These are phyloP conservation scores for Esteya vermicola DNA, from an alignment of 2,329 filamentous ascomycete species.

Conservation along the genomic window DNA sequence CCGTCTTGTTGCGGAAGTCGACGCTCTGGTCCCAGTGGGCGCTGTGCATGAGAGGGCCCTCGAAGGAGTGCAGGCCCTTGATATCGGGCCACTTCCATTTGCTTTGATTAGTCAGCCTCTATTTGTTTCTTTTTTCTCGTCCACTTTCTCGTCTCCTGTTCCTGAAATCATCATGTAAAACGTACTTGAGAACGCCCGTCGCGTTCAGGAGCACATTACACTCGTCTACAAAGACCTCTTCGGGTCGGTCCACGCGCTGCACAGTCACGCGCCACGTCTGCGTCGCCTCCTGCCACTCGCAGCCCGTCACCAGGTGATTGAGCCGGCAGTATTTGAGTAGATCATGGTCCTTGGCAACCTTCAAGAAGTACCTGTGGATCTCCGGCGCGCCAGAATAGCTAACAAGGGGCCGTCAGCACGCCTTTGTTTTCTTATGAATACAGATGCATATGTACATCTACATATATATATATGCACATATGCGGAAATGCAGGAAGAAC, in stretches of 20 bases:
- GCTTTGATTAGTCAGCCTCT: no score
- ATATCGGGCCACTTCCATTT: constrained; percentile 37
- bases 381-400: constrained; percentile 29
- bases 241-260: background rate
- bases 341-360: constrained; percentile 4
- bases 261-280: constrained; percentile 1
- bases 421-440: no score
- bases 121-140: no score
- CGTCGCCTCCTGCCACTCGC: constrained; percentile 3
- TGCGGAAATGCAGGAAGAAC: no score
- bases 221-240: constrained; percentile 17
- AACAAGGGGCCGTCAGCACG: no score
- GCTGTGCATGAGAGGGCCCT: constrained; percentile 37
- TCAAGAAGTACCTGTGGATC: constrained; percentile 19
- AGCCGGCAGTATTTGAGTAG: constrained; percentile 2
- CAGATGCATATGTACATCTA: no score
- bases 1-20: constrained; percentile 28
- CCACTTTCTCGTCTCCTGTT: no score
- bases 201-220: constrained; percentile 34
- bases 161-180: background rate
- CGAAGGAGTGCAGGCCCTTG: constrained; percentile 33
- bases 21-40: constrained; percentile 37
- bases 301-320: constrained; percentile 1
- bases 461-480: no score
- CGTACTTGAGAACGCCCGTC: constrained; percentile 29